phyloP scores from a whole-genome alignment of 257 asterid genomes.

The Handroanthus guayacan region DNA sequence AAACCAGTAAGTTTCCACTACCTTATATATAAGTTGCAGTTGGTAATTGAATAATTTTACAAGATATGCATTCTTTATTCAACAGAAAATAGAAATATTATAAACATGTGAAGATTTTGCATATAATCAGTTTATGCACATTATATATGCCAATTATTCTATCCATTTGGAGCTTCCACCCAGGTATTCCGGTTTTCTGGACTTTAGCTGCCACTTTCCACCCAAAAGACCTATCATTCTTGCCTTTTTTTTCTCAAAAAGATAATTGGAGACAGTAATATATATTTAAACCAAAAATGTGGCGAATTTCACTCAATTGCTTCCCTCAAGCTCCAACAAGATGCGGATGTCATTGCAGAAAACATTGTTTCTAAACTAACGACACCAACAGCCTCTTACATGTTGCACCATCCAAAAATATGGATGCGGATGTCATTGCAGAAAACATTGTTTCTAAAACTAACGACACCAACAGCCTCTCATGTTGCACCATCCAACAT shows the following conservation, averaged over 20 bases:
- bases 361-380: background rate
- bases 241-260: background rate
- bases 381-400: background rate
- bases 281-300: background rate
- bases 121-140: background rate
- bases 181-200: slow-evolving; percentile 11
- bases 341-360: background rate
- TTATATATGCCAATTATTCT: background rate
- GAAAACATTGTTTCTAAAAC: background rate
- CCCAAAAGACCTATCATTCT: background rate
- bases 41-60: slow-evolving; percentile 1
- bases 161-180: background rate
- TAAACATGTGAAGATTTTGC: background rate
- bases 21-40: slow-evolving; percentile 8
- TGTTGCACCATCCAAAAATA: background rate
- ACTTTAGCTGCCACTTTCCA: slow-evolving; percentile 2
- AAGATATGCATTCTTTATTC: background rate
- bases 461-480: background rate
- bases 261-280: background rate
- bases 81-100: background rate
- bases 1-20: slow-evolving; percentile 31
- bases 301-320: background rate
- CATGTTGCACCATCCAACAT: background rate
- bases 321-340: slow-evolving; percentile 5
- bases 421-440: background rate